Percentiles rank a stretch among this genome's conserved stretches.
Conservation (phyloP, 805 yeast species). For the Kurtzmaniella cleridarum region DNA sequence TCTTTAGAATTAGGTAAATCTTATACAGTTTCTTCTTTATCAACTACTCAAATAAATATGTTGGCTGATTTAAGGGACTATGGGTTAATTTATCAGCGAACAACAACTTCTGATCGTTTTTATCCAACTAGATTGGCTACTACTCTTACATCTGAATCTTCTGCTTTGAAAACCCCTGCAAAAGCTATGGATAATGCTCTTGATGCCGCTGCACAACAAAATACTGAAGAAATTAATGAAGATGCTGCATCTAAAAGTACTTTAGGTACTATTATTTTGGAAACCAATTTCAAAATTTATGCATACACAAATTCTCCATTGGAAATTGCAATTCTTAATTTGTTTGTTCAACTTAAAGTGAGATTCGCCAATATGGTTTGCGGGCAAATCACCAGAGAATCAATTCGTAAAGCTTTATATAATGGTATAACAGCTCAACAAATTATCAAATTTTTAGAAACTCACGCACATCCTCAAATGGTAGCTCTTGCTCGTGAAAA, state of each 20-base stretch:
- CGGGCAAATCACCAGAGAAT: constrained; percentile 90
- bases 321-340: constrained; percentile 85
- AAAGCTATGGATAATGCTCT: constrained; percentile 69
- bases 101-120: constrained; percentile 54
- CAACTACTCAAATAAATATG: constrained; percentile 80
- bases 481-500: constrained; percentile 64
- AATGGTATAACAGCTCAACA: constrained; percentile 96
- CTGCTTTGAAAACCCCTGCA: constrained; percentile 66
- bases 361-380: constrained; percentile 90
- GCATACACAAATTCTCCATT: constrained; percentile 92
- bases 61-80: constrained; percentile 85
- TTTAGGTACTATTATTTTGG: constrained; percentile 76
- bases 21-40: constrained; percentile 64
- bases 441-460: constrained; percentile 78
- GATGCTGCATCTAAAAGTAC: constrained; percentile 11
- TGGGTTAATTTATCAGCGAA: constrained; percentile 72
- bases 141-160: constrained; percentile 79
- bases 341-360: constrained; percentile 80
- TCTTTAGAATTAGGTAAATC: constrained; percentile 87
- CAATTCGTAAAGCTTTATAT: constrained; percentile 73
- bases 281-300: constrained; percentile 89
- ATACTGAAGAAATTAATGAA: constrained; percentile 1
- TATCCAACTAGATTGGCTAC: constrained; percentile 92
- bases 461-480: constrained; percentile 95
- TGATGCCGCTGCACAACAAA: neutral